A percentile compares a stretch with the other conserved stretches of the same genome.
Conservation (phyloP, 257 asterid species). For the Przewalskia tangutica region DNA sequence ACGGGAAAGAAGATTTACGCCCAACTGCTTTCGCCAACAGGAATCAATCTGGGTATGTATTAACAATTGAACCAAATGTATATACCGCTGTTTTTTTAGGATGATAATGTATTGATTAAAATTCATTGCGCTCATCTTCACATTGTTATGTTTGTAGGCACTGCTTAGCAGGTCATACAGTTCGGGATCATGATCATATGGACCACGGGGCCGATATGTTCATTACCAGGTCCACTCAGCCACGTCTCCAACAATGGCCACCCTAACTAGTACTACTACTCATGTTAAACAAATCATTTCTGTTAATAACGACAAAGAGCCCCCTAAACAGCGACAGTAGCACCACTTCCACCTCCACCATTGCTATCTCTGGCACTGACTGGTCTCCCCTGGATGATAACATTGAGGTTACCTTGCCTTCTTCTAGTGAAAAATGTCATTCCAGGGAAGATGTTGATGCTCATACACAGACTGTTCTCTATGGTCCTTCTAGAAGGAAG, state of each 20-base stretch:
- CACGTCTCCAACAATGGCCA: neutral
- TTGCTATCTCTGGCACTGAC: conserved; percentile 9
- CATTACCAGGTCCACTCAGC: conserved; percentile 26
- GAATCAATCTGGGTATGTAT: conserved; percentile 49
- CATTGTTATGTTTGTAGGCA: conserved; percentile 21
- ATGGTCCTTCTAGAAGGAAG: conserved; percentile 24
- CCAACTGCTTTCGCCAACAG: conserved; percentile 27
- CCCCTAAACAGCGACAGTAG: conserved; percentile 9
- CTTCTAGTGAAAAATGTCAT: conserved; percentile 9
- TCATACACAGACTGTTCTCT: conserved; percentile 31
- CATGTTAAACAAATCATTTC: neutral
- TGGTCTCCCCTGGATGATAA: conserved; percentile 67
- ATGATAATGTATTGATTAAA: neutral
- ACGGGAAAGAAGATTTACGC: conserved; percentile 48
- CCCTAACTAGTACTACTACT: neutral
- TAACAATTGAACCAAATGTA: neutral
- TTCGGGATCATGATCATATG: conserved; percentile 33
- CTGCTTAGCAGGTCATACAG: conserved; percentile 38
- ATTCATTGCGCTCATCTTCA: neutral
- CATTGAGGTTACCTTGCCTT: conserved; percentile 35
- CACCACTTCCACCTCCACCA: conserved; percentile 9
- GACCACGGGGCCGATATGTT: conserved; percentile 25
- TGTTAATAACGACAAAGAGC: neutral
- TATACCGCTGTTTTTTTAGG: neutral
- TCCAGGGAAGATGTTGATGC: conserved; percentile 37